Evolutionary conservation across 345 rosid genomes (phyloP).

Genomic region (Gossypium sturtianum): DNA sequence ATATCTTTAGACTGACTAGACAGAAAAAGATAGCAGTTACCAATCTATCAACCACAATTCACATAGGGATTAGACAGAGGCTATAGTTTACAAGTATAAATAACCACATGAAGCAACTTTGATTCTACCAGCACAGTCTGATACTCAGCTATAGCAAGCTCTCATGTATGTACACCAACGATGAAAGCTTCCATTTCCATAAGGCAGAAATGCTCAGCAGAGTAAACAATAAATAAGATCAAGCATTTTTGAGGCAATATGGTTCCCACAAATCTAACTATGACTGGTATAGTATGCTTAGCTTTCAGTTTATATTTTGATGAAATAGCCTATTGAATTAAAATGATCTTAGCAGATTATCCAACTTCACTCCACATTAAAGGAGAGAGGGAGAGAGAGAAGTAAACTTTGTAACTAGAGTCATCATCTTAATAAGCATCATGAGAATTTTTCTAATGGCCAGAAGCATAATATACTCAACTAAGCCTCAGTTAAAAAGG

Average conservation of each 20-base stretch:
- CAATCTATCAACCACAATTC: neutral
- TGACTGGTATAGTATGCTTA: neutral
- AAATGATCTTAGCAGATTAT: neutral
- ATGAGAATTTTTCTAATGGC: neutral
- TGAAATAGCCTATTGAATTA: neutral
- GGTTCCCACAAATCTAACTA: neutral
- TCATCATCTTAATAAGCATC: neutral
- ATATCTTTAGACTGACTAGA: neutral
- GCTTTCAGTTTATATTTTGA: constrained; percentile 3
- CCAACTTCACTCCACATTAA: neutral
- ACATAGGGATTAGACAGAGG: neutral
- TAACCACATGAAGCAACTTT: neutral
- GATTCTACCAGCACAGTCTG: neutral
- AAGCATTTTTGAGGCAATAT: neutral
- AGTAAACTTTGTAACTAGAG: neutral
- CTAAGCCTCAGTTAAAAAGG: neutral
- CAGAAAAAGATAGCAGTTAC: neutral
- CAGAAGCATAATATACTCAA: neutral
- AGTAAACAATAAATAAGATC: neutral
- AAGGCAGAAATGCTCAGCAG: neutral
- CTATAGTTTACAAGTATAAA: neutral
- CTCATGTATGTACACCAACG: neutral
- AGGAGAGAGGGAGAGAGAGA: neutral
- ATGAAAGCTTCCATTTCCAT: neutral
- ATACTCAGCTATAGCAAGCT: neutral